Evolutionary conservation across 2,329 filamentous ascomycete genomes (phyloP), one percentile per base, ranked within the genome.

Genomic region (Diplodia corticola): DNA sequence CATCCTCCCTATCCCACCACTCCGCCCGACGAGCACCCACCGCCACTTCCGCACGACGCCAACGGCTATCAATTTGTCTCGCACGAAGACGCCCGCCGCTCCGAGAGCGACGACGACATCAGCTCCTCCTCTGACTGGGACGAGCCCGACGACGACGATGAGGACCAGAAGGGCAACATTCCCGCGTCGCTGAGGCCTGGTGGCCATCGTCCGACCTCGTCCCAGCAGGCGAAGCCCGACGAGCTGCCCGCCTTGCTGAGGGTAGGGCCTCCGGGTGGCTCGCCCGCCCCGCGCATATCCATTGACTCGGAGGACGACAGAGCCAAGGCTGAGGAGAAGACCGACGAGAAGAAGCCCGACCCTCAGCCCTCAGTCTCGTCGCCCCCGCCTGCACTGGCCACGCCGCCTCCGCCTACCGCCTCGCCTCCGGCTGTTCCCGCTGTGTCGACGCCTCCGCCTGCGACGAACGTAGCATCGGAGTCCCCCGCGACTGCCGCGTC

Each of bases 1-100:
- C 77, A 78, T 22, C 80, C 79, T 26, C 81, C 81, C 2, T 83
- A 83, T 65, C 81, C 81, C 15, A 77, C 76, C 2, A 78, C 79
- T 0, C 80, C 81, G 2, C 74, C 75, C 49, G 75, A 74, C 69
- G 73, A 67, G 33, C 71, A 70, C 13, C 73, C 72, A 33, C 66
- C 68, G 24, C 63, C 76, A 67, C 35, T 61, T 61, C 71, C 51
- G 71, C 71, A 67, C 69, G 70, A 46, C 24, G 20, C 50, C 26
- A 50, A 53, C 50, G 50, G 50, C 49, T 67, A 61, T 50, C 40
- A 64, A n/a, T 51, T 64, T n/a, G 60, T 63, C 50, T 59, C 5
- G 15, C 60, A 64, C 26, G 22, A 70, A 71, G 44, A 60, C 68
- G 17, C 64, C 69, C 4, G 71, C 73, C 26, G 67, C 69, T 37